Evolutionary conservation across 2,329 filamentous ascomycete species (phyloP).

Genomic region (Colletotrichum limetticola): DNA sequence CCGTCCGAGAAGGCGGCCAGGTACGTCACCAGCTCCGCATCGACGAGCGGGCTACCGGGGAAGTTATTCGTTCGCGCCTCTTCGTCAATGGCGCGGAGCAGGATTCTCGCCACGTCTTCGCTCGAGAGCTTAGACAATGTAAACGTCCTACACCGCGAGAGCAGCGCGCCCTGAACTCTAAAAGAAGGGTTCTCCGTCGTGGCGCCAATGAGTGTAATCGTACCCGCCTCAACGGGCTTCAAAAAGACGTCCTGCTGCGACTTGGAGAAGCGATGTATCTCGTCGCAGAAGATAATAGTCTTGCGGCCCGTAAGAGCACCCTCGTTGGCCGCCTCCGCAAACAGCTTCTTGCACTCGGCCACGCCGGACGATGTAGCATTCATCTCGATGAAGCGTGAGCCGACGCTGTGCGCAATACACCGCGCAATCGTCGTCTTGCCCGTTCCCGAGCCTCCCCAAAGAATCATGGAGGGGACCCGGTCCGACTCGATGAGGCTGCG

Average conservation of each 20-base stretch:
- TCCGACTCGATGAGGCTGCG: constrained; percentile 87
- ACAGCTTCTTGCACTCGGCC: constrained; percentile 91
- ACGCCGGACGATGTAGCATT: constrained; percentile 92
- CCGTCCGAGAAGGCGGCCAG: constrained; percentile 90
- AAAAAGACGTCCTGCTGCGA: constrained; percentile 95
- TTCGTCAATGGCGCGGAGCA: constrained; percentile 80
- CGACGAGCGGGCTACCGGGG: constrained; percentile 69
- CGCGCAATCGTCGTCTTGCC: constrained; percentile 94
- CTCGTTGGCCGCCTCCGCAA: constrained; percentile 85
- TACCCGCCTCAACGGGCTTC: constrained; percentile 89
- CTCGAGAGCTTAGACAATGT: constrained; percentile 81
- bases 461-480: constrained; percentile 91
- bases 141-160: constrained; percentile 92
- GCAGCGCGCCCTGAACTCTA: constrained; percentile 86
- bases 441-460: constrained; percentile 87
- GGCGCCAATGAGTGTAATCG: constrained; percentile 91
- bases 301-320: constrained; percentile 83
- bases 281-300: constrained; percentile 98
- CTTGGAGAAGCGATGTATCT: constrained; percentile 93
- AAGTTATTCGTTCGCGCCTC: constrained; percentile 41
- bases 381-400: constrained; percentile 91
- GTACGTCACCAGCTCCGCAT: constrained; percentile 81
- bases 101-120: constrained; percentile 77
- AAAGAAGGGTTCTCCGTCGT: constrained; percentile 98
- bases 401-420: constrained; percentile 85